phyloP scores from a whole-genome alignment of 768 basidiomycete genomes.

The Rhizopogon vesiculosus region DNA sequence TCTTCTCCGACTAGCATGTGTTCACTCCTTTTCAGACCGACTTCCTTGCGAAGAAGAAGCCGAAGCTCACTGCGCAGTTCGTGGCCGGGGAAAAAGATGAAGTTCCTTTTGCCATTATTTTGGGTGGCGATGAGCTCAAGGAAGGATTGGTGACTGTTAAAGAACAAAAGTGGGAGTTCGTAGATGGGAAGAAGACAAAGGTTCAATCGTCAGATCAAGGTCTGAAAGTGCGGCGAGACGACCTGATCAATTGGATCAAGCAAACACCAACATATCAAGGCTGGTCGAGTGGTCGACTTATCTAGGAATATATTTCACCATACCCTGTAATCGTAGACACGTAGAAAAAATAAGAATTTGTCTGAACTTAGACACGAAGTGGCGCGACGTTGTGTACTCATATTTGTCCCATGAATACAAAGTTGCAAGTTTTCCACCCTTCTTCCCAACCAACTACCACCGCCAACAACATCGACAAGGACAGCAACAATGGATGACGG shows the following conservation, averaged over 20 bases:
- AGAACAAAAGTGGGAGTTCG: conserved; percentile 80
- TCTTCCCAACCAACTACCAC: conserved; percentile 20
- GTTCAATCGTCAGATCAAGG: conserved; percentile 62
- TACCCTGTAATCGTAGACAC: conserved; percentile 1
- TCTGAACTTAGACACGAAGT: background rate
- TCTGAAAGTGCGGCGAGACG: conserved; percentile 53
- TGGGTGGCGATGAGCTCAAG: conserved; percentile 84
- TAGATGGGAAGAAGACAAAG: conserved; percentile 65
- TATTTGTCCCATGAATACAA: conserved; percentile 2
- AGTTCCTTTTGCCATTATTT: conserved; percentile 88
- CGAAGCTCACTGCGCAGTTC: conserved; percentile 84
- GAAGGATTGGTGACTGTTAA: conserved; percentile 87
- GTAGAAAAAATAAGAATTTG: conserved; percentile 4
- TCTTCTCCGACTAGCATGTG: background rate
- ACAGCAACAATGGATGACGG: conserved; percentile 57
- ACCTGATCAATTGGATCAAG: conserved; percentile 63
- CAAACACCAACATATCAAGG: conserved; percentile 24
- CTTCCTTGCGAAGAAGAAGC: conserved; percentile 89
- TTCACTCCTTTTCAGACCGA: conserved; percentile 56
- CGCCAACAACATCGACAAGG: conserved; percentile 19
- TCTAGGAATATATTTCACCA: conserved; percentile 10
- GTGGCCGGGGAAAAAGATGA: conserved; percentile 88
- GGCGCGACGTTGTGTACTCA: conserved; percentile 1
- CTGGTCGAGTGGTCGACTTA: conserved; percentile 27
- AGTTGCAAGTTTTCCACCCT: background rate